A percentile compares a stretch with the other conserved stretches of the same genome.
Evolutionary conservation across 345 rosid species (phyloP).

Genomic region (Eutrema yunnanense): DNA sequence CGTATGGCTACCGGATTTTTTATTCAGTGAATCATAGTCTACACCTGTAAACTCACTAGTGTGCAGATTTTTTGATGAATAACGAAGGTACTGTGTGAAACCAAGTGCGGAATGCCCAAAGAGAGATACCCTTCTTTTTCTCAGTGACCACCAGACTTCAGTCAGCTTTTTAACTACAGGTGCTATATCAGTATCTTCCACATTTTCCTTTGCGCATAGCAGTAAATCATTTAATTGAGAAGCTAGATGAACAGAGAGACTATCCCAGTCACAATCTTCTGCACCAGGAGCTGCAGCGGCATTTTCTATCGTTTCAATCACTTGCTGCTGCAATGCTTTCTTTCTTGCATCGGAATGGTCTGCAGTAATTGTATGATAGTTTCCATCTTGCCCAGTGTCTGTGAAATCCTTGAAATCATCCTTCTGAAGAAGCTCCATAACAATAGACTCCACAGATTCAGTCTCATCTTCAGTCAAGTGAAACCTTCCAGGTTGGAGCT

Average conservation of each 20-base stretch:
- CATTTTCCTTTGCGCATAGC: conserved; percentile 30
- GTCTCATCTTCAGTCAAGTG: conserved; percentile 65
- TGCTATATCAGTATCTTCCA: conserved; percentile 40
- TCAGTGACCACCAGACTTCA: conserved; percentile 75
- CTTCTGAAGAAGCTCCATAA: conserved; percentile 40
- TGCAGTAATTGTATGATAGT: conserved; percentile 23
- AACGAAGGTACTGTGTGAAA: conserved; percentile 63
- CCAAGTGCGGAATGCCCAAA: conserved; percentile 83
- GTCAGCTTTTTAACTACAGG: conserved; percentile 50
- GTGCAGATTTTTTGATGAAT: conserved; percentile 50
- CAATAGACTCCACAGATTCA: conserved; percentile 38
- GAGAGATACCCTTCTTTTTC: conserved; percentile 76
- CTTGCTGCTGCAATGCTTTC: conserved; percentile 46
- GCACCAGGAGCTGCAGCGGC: conserved; percentile 67
- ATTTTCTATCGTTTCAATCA: conserved; percentile 55
- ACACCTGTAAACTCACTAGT: conserved; percentile 43
- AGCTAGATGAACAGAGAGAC: conserved; percentile 57
- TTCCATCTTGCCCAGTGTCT: conserved; percentile 30
- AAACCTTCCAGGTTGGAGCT: conserved; percentile 58
- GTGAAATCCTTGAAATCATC: conserved; percentile 19
- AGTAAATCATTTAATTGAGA: conserved; percentile 48
- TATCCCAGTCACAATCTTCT: conserved; percentile 48
- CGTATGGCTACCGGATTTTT: conserved; percentile 50
- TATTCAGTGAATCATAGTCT: conserved; percentile 49
- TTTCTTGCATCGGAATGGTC: conserved; percentile 33